A percentile compares a stretch with the other conserved stretches of the same genome.
These are phyloP conservation scores for Saccharomycopsis amapae DNA, from an alignment of 805 yeast species.

Conservation along the genomic window DNA sequence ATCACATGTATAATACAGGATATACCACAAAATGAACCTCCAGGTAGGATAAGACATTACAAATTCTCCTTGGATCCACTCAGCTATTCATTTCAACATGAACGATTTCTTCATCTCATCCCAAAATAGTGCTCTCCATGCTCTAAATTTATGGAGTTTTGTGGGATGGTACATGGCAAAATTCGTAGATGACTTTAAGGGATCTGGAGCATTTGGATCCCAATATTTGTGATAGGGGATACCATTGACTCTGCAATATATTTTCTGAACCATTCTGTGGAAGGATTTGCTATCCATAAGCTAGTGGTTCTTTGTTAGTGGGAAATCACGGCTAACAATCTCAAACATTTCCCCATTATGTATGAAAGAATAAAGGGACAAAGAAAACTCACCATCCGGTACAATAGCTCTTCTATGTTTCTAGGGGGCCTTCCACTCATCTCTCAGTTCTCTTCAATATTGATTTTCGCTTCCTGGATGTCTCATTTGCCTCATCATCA, in stretches of 20 bases:
- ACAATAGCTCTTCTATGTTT: constrained; percentile 15
- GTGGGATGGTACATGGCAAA: constrained; percentile 39
- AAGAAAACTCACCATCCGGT: constrained; percentile 9
- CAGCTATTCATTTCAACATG: constrained; percentile 34
- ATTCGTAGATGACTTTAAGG: constrained; percentile 14
- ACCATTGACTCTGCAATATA: constrained; percentile 60
- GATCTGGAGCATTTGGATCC: constrained; percentile 6
- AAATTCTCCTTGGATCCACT: no score
- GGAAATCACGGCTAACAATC: no score
- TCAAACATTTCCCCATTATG: no score
- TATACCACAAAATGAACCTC: no score
- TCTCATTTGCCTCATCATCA: no score
- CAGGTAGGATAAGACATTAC: no score
- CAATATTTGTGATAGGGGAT: constrained; percentile 31
- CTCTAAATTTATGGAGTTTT: constrained; percentile 47
- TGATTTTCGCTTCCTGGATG: no score
- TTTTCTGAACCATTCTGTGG: constrained; percentile 51
- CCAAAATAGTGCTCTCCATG: constrained; percentile 49
- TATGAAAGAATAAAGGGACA: no score
- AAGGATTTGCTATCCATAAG: constrained; percentile 53
- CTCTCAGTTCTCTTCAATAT: no score
- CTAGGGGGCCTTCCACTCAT: constrained; percentile 14
- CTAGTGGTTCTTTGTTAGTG: constrained; percentile 21
- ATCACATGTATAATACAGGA: no score
- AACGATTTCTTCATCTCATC: constrained; percentile 54